Evolutionary conservation across 257 asterid species (phyloP).

Genomic region (Coffea eugenioides): DNA sequence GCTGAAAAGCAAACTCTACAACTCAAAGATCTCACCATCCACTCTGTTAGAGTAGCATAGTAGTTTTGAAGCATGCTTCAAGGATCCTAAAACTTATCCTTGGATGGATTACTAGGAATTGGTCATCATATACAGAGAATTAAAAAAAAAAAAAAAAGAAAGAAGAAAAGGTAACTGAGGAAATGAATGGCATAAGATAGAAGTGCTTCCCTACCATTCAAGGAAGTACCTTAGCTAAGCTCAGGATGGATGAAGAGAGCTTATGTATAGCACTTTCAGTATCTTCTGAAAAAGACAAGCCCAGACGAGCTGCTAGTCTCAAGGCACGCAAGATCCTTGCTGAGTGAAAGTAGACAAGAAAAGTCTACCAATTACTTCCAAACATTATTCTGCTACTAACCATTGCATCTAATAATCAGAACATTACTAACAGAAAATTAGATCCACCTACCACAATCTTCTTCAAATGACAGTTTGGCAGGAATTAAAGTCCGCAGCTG

Average conservation of each 20-base stretch:
- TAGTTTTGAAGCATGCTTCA: background rate
- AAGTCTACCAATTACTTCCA: conserved; percentile 9
- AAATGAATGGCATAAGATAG: background rate
- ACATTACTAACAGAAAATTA: conserved; percentile 15
- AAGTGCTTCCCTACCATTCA: background rate
- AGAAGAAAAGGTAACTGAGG: background rate
- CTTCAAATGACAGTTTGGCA: conserved; percentile 72
- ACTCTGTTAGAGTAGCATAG: background rate
- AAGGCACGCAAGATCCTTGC: conserved; percentile 95
- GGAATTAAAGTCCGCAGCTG: conserved; percentile 82
- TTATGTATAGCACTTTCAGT: conserved; percentile 61
- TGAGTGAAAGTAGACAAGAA: conserved; percentile 24
- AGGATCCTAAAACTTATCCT: background rate
- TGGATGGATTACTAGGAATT: background rate
- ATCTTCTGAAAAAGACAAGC: conserved; percentile 69
- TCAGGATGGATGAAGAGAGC: conserved; percentile 53
- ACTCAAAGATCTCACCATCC: background rate
- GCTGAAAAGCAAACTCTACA: background rate
- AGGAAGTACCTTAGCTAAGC: conserved; percentile 48
- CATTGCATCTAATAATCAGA: background rate
- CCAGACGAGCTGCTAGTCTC: conserved; percentile 95
- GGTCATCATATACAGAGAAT: background rate
- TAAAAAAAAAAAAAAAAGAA: background rate
- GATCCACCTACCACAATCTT: conserved; percentile 74
- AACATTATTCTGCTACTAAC: background rate